A percentile compares a stretch with the other conserved stretches of the same genome.
Conservation (phyloP, 495 filamentous ascomycete genomes). For the Aspergillus cavernicola region DNA sequence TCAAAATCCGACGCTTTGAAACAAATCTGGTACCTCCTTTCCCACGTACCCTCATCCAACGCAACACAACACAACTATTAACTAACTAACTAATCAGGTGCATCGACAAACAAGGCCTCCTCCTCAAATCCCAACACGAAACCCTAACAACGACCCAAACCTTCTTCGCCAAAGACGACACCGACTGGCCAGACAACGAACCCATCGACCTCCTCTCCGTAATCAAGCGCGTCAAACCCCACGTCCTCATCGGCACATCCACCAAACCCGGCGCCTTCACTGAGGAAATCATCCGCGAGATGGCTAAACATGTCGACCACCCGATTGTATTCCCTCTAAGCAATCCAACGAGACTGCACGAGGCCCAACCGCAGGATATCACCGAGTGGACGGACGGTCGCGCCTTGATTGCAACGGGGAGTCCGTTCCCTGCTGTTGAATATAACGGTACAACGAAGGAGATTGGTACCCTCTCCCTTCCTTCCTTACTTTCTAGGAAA, state of each 20-base stretch:
- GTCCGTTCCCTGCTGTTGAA: slow-evolving; percentile 75
- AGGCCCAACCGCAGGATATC: slow-evolving; percentile 76
- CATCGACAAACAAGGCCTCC: slow-evolving; percentile 78
- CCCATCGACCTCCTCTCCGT: slow-evolving; percentile 59
- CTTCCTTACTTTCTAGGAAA: not conserved
- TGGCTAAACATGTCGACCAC: slow-evolving; percentile 72
- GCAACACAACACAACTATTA: not conserved
- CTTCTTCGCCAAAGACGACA: slow-evolving; percentile 60
- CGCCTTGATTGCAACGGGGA: slow-evolving; percentile 80
- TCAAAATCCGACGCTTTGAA: slow-evolving; percentile 70
- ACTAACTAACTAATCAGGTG: slow-evolving; percentile 50
- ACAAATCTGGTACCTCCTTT: slow-evolving; percentile 68
- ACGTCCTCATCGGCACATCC: slow-evolving; percentile 80
- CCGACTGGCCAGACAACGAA: slow-evolving; percentile 58
- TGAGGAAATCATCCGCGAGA: slow-evolving; percentile 66
- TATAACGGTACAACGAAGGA: slow-evolving; percentile 62
- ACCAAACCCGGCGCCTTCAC: slow-evolving; percentile 80
- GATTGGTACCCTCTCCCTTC: slow-evolving; percentile 41
- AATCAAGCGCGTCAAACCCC: slow-evolving; percentile 68
- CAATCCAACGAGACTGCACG: slow-evolving; percentile 82
- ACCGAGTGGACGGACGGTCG: slow-evolving; percentile 73
- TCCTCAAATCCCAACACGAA: slow-evolving; percentile 59
- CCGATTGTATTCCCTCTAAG: slow-evolving; percentile 83
- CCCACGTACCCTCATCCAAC: too few relatives aligned
- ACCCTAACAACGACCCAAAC: slow-evolving; percentile 62